A percentile compares a stretch with the other conserved stretches of the same genome.
phyloP scores from a whole-genome alignment of 495 filamentous ascomycete genomes.

The Daldinia vernicosa region DNA sequence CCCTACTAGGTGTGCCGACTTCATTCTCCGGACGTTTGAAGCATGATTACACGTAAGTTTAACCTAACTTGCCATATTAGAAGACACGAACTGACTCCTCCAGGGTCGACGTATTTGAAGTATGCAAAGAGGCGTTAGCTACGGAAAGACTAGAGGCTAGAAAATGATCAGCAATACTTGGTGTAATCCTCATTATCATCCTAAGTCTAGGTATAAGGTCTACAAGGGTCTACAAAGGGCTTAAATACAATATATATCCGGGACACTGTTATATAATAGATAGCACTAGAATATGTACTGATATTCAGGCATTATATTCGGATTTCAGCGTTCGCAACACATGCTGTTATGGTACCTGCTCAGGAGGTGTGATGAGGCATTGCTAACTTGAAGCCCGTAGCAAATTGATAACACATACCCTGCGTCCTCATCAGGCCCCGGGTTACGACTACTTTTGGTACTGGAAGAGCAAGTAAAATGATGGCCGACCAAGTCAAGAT shows the following conservation, averaged over 20 bases:
- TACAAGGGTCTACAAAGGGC: too few relatives aligned
- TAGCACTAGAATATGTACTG: too few relatives aligned
- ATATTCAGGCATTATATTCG: too few relatives aligned
- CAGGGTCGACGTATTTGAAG: slow-evolving; percentile 14
- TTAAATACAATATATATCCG: too few relatives aligned
- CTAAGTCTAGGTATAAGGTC: too few relatives aligned
- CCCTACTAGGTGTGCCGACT: slow-evolving; percentile 13
- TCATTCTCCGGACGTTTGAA: slow-evolving; percentile 9
- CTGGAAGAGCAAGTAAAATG: background rate
- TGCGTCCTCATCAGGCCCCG: too few relatives aligned
- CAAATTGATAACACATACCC: too few relatives aligned
- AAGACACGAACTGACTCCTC: background rate
- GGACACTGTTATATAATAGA: too few relatives aligned
- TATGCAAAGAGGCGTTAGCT: slow-evolving; percentile 7
- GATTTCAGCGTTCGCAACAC: too few relatives aligned
- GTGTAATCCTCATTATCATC: too few relatives aligned
- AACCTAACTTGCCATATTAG: background rate
- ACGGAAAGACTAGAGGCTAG: background rate
- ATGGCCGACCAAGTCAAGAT: background rate
- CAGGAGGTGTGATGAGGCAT: background rate
- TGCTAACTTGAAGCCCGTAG: background rate
- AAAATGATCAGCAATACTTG: too few relatives aligned
- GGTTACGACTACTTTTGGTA: background rate
- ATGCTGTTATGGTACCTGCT: background rate
- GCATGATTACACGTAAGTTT: slow-evolving; percentile 20